Evolutionary conservation across 148 eudicot species (phyloP).

Genomic region (Agrostemma githago): DNA sequence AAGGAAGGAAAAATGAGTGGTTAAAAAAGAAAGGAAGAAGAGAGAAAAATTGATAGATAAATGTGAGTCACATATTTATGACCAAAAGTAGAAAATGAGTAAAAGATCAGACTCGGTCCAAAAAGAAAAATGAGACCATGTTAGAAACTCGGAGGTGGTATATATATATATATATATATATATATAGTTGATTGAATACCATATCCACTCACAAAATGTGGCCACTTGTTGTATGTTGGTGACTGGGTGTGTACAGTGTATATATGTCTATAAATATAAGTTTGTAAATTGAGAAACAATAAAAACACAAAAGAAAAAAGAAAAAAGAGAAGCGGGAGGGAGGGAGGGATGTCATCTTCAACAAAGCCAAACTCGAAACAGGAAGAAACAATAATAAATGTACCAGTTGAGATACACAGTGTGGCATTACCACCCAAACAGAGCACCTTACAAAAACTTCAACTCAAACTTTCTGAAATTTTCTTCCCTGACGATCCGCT

Average conservation of each 20-base stretch:
- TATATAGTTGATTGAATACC: constrained; percentile 14
- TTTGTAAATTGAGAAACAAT: background rate
- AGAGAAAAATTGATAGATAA: no score
- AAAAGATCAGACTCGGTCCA: no score
- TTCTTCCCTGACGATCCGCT: constrained; percentile 94
- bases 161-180: no score
- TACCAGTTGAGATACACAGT: constrained; percentile 25
- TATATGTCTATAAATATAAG: constrained; percentile 1
- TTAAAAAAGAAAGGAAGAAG: no score
- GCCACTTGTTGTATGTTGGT: background rate
- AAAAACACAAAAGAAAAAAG: background rate
- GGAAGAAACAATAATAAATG: constrained; percentile 18
- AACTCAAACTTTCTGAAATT: constrained; percentile 52
- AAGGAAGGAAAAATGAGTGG: no score
- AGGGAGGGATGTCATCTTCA: constrained; percentile 20
- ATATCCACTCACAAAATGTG: background rate
- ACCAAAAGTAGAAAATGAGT: no score
- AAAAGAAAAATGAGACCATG: no score
- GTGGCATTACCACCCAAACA: constrained; percentile 54
- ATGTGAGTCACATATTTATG: no score
- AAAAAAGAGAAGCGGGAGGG: background rate
- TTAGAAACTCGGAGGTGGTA: no score
- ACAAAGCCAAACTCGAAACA: constrained; percentile 4
- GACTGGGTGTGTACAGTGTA: background rate
- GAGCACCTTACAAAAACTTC: constrained; percentile 56